phyloP scores from a whole-genome alignment of 208 protist species.

The Strigomonas culicis region DNA sequence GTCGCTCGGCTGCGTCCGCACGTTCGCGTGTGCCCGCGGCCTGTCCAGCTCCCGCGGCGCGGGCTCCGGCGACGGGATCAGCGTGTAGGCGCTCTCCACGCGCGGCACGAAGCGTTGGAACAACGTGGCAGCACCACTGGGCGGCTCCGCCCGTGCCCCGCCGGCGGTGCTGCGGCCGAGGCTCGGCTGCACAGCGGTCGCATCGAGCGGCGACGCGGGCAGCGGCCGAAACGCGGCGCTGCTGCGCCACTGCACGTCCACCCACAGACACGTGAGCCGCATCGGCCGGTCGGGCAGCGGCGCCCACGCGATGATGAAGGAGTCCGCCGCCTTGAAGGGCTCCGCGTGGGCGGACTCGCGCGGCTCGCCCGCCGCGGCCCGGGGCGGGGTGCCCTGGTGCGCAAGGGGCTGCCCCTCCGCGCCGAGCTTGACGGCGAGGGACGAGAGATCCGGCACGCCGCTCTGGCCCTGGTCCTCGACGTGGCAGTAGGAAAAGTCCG shows the following conservation, averaged over 20 bases:
- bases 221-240: background rate
- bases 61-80: no score
- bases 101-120: background rate
- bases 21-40: background rate
- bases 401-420: background rate
- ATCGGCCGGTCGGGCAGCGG: constrained; percentile 45
- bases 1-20: background rate
- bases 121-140: no score
- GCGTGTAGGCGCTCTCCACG: background rate
- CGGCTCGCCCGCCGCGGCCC: no score
- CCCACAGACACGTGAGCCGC: constrained; percentile 36
- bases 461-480: background rate
- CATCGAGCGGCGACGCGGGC: background rate
- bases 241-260: constrained; percentile 10
- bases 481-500: constrained; percentile 30
- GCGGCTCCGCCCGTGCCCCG: background rate
- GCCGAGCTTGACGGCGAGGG: constrained; percentile 16
- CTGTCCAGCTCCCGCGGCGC: background rate
- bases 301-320: constrained; percentile 31
- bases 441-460: constrained; percentile 16
- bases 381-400: background rate
- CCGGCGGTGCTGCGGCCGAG: background rate
- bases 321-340: constrained; percentile 10
- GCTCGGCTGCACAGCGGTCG: background rate
- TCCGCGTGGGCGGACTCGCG: background rate